Conservation (phyloP, 2,329 filamentous ascomycete species). For the Periconia macrospinosa region DNA sequence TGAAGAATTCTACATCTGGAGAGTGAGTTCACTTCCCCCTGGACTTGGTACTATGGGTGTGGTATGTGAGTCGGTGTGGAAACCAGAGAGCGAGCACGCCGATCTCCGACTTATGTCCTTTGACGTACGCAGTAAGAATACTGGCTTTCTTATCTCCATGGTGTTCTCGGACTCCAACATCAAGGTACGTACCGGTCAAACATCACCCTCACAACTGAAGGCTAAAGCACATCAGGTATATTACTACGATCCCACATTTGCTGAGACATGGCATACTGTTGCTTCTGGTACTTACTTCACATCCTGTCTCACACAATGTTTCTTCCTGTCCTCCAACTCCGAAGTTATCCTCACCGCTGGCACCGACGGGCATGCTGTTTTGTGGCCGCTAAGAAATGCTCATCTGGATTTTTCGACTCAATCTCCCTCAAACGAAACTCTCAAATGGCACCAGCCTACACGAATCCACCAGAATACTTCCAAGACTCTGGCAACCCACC, state of each 20-base stretch:
- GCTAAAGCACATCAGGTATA: slow-evolving; percentile 46
- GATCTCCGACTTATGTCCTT: slow-evolving; percentile 85
- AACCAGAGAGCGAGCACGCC: slow-evolving; percentile 52
- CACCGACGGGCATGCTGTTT: slow-evolving; percentile 76
- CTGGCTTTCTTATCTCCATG: slow-evolving; percentile 65
- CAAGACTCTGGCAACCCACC: slow-evolving; percentile 56
- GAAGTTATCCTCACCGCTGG: slow-evolving; percentile 65
- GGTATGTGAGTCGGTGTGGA: slow-evolving; percentile 55
- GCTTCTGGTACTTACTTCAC: slow-evolving; percentile 49
- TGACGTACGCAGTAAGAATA: slow-evolving; percentile 52
- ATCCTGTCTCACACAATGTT: slow-evolving; percentile 70
- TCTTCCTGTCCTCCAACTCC: slow-evolving; percentile 39
- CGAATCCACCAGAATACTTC: slow-evolving; percentile 78
- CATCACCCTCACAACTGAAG: neutral
- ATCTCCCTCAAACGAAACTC: slow-evolving; percentile 23
- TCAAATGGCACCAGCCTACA: slow-evolving; percentile 25
- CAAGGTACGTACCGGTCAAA: slow-evolving; percentile 48
- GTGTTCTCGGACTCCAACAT: slow-evolving; percentile 83
- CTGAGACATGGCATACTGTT: slow-evolving; percentile 40
- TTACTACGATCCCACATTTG: slow-evolving; percentile 31
- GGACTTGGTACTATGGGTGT: slow-evolving; percentile 54
- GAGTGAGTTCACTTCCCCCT: slow-evolving; percentile 56
- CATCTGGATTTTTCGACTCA: slow-evolving; percentile 12
- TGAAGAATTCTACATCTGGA: slow-evolving; percentile 90
- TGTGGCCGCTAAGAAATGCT: slow-evolving; percentile 64